Base-by-base conservation (phyloP, 1,284 basidiomycete species). In the Puccinia polysora region DNA sequence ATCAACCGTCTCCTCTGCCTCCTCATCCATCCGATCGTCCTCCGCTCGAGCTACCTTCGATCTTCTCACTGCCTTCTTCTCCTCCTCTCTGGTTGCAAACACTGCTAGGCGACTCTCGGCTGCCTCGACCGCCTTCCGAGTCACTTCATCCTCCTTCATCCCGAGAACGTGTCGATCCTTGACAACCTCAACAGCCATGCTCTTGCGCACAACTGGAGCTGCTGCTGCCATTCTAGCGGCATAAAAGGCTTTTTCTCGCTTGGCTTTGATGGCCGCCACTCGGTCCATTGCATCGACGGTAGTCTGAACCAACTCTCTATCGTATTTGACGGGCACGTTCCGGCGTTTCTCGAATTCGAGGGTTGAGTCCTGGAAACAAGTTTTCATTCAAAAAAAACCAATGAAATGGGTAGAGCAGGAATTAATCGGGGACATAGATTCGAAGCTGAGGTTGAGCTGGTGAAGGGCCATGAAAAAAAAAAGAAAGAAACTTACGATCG, bases 301-400 rank as follows among this genome's bases (percentile, higher is more conserved):
- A 1, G 90, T 91, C 79, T 89, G 86, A 70, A 98, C 84, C 59
- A 99, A 83, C 76, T 97, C 91, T 78, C 96, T 89, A 84, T 98
- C 88, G 84, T 99, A 99, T 78, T 94, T 89, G 74, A 99, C 89
- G 34, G 96, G 96, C 15, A 97, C 87, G 80, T 99, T 97, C 82
- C 96, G 87, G 77, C 96, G 88, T 83, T 99, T 99, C 84, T 99
- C 96, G 80, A 99, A 99, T 80, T 97, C 94, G 80, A 97, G 91
- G 1, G 95, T 98, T 0, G 94, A 90, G 82, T 99, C 96, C 92
- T 95, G 75, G 36, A 65, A 38, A 56, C 69, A 47, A 36, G 15
- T 20, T 65, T 55, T 18, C n/a, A n/a, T n/a, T n/a, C n/a, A n/a
- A n/a, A n/a, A n/a, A n/a, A n/a, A n/a, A n/a, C n/a, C n/a, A n/a